These are phyloP conservation scores for Fusarium goolgardi DNA, from an alignment of 2,329 filamentous ascomycete species.

Conservation along the genomic window DNA sequence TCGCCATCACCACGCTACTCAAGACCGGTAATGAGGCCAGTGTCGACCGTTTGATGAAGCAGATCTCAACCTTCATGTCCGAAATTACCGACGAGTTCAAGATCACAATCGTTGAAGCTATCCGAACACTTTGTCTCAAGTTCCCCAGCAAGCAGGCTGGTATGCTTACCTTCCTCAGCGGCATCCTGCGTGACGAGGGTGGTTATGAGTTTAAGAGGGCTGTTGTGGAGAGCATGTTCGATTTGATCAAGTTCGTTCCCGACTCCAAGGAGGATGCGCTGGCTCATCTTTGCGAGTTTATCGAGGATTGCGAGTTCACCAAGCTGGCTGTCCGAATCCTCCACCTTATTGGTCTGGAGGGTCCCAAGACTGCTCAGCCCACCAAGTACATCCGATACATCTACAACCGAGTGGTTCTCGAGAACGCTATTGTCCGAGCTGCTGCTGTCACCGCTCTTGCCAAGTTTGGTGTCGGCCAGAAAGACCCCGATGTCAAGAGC, in stretches of 20 bases:
- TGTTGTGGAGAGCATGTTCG: slow-evolving; percentile 99
- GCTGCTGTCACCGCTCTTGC: slow-evolving; percentile 95
- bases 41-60: slow-evolving; percentile 97
- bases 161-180: slow-evolving; percentile 96
- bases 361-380: slow-evolving; percentile 92
- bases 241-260: slow-evolving; percentile 98
- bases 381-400: slow-evolving; percentile 99
- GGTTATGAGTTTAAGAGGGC: slow-evolving; percentile 98
- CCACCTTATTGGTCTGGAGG: slow-evolving; percentile 92
- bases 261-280: slow-evolving; percentile 85
- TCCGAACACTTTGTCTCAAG: slow-evolving; percentile 94
- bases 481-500: slow-evolving; percentile 95
- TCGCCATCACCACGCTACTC: slow-evolving; percentile 96
- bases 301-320: slow-evolving; percentile 99
- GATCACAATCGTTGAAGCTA: slow-evolving; percentile 99
- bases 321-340: slow-evolving; percentile 96
- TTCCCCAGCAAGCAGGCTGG: slow-evolving; percentile 98
- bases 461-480: slow-evolving; percentile 97
- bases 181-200: slow-evolving; percentile 95
- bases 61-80: slow-evolving; percentile 97
- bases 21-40: slow-evolving; percentile 99
- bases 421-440: slow-evolving; percentile 95
- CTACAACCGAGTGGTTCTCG: slow-evolving; percentile 96
- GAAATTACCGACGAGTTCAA: slow-evolving; percentile 99
- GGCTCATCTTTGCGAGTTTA: slow-evolving; percentile 97